Evolutionary conservation across 768 basidiomycete species (phyloP).

Genomic region (Solioccasus polychromus): DNA sequence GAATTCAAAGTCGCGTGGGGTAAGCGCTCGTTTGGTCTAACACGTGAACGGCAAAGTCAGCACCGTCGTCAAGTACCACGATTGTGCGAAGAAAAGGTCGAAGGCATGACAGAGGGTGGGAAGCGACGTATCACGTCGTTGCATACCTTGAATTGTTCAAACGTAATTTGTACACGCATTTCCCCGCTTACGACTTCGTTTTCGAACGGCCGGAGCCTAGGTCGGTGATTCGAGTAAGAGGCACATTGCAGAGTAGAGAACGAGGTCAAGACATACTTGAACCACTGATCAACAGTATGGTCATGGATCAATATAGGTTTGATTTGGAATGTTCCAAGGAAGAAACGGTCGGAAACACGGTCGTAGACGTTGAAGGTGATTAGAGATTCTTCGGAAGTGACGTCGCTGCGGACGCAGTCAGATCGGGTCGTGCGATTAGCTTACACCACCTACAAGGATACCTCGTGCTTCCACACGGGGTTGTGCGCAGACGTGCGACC

Average conservation of each 20-base stretch:
- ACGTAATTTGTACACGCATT: slow-evolving; percentile 92
- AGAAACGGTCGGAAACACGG: slow-evolving; percentile 77
- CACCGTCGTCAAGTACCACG: slow-evolving; percentile 18
- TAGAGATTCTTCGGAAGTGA: slow-evolving; percentile 81
- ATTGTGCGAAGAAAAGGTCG: slow-evolving; percentile 23
- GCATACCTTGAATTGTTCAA: slow-evolving; percentile 81
- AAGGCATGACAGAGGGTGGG: slow-evolving; percentile 25
- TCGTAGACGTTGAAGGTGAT: slow-evolving; percentile 93
- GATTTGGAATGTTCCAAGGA: slow-evolving; percentile 88
- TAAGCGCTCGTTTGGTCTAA: slow-evolving; percentile 81
- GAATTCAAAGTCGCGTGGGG: slow-evolving; percentile 97
- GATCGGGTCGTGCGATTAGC: slow-evolving; percentile 11
- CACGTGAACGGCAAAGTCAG: slow-evolving; percentile 18
- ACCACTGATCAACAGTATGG: slow-evolving; percentile 96
- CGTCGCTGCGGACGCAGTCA: slow-evolving; percentile 62
- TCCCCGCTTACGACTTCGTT: slow-evolving; percentile 87
- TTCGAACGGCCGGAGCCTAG: slow-evolving; percentile 71
- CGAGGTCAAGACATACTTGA: slow-evolving; percentile 62
- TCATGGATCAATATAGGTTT: slow-evolving; percentile 90
- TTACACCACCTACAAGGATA: slow-evolving; percentile 78
- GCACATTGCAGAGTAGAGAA: slow-evolving; percentile 8
- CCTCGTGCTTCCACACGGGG: slow-evolving; percentile 99
- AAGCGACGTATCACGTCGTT: slow-evolving; percentile 15
- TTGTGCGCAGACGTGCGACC: slow-evolving; percentile 73
- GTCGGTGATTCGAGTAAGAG: slow-evolving; percentile 13